These are phyloP conservation scores for Malus hybrid DNA, from an alignment of 331 rosid species.

Conservation along the genomic window DNA sequence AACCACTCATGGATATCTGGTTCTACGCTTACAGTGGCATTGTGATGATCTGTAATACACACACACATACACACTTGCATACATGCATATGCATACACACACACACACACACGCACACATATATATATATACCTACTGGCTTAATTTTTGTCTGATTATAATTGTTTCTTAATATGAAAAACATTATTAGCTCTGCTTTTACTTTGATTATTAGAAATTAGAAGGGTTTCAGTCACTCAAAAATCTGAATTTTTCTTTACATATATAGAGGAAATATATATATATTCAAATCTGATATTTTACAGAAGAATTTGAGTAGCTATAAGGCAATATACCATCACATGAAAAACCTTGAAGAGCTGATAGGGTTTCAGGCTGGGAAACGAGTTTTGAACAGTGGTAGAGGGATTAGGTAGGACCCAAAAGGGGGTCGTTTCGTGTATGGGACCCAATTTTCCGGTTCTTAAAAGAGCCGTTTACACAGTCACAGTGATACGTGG, in stretches of 20 bases:
- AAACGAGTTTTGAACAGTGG: background rate
- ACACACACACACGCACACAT: no score
- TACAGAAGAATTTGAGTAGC: no score
- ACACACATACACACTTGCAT: no score
- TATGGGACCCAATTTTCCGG: background rate
- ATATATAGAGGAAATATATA: no score
- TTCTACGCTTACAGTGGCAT: background rate
- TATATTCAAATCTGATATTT: no score
- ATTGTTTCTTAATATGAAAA: no score
- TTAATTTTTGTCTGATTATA: background rate
- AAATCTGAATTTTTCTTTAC: no score
- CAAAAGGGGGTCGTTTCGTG: background rate
- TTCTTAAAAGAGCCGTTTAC: background rate
- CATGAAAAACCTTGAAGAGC: background rate
- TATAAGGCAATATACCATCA: background rate
- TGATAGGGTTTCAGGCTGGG: background rate
- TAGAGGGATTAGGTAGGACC: background rate
- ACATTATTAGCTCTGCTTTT: no score
- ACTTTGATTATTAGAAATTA: no score
- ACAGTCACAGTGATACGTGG: background rate
- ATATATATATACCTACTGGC: background rate
- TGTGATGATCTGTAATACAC: no score
- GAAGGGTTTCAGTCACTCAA: no score
- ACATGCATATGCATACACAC: no score
- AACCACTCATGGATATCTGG: background rate